phyloP scores from a whole-genome alignment of 371 early-diverging fungal species.

The Coemansia sp. region DNA sequence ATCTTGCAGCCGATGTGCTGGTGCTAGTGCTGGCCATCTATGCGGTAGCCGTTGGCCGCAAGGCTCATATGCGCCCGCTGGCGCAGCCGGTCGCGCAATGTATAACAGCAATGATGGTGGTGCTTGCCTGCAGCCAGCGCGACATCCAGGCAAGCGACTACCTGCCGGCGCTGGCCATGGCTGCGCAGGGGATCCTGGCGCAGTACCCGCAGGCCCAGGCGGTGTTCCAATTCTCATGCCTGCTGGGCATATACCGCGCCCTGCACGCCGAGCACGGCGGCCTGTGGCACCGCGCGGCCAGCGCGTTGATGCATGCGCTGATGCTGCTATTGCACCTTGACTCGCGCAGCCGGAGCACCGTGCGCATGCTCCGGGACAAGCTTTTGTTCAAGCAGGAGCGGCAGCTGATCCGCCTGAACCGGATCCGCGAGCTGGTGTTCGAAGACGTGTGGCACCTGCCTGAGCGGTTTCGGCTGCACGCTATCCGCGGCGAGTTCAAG shows the following conservation, averaged over 20 bases:
- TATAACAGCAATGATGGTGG: background rate
- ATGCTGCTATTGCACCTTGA: constrained; percentile 21
- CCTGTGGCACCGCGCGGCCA: background rate
- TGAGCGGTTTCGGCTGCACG: constrained; percentile 9
- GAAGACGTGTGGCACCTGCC: constrained; percentile 23
- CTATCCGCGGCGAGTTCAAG: constrained; percentile 10
- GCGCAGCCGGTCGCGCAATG: background rate
- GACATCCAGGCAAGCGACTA: background rate
- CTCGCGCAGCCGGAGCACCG: background rate
- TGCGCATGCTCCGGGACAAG: constrained; percentile 8
- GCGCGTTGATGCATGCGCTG: constrained; percentile 2
- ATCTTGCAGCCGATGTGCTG: background rate
- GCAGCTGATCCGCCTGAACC: constrained; percentile 10
- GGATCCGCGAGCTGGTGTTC: constrained; percentile 9
- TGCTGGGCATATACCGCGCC: constrained; percentile 17
- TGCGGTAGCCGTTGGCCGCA: background rate
- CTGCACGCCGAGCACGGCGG: background rate
- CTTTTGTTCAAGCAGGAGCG: constrained; percentile 21
- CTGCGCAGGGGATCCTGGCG: background rate
- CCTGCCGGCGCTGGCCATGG: background rate
- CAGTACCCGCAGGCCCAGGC: background rate
- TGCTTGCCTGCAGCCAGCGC: background rate
- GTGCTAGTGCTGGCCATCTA: background rate
- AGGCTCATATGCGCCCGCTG: background rate
- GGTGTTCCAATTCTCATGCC: constrained; percentile 14